Conservation (phyloP, 306 rosid species). For the Acacia melanoxylon region DNA sequence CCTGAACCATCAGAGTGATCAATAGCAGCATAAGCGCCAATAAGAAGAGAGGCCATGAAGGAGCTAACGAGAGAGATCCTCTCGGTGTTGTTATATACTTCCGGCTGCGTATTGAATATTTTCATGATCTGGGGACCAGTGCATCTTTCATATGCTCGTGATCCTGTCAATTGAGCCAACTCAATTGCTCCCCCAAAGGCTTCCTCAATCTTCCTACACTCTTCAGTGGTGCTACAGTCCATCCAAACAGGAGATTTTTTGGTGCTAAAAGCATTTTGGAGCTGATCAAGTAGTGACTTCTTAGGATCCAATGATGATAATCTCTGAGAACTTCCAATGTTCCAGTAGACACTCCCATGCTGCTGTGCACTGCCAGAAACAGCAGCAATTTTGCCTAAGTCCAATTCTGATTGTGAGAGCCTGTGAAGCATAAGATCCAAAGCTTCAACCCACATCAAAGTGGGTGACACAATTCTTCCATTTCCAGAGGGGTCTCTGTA, state of each 20-base stretch:
- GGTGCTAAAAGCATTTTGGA: slow-evolving; percentile 58
- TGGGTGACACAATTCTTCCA: slow-evolving; percentile 93
- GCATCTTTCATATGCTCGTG: slow-evolving; percentile 79
- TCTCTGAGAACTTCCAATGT: slow-evolving; percentile 61
- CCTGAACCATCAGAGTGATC: slow-evolving; percentile 93
- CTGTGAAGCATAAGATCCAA: slow-evolving; percentile 75
- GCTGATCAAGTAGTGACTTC: slow-evolving; percentile 62
- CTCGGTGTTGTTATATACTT: slow-evolving; percentile 66
- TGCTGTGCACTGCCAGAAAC: slow-evolving; percentile 98
- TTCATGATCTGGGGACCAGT: slow-evolving; percentile 94
- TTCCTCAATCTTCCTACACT: slow-evolving; percentile 77
- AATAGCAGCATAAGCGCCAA: slow-evolving; percentile 77
- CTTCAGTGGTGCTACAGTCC: slow-evolving; percentile 88
- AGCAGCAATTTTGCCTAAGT: slow-evolving; percentile 66
- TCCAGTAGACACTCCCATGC: slow-evolving; percentile 97
- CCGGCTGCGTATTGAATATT: slow-evolving; percentile 62
- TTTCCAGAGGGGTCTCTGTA: slow-evolving; percentile 63
- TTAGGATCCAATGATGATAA: slow-evolving; percentile 67
- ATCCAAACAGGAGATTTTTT: slow-evolving; percentile 90
- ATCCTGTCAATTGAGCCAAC: slow-evolving; percentile 77
- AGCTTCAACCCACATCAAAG: slow-evolving; percentile 97
- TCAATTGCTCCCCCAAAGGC: slow-evolving; percentile 93
- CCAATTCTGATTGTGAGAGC: slow-evolving; percentile 57
- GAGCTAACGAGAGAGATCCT: slow-evolving; percentile 98
- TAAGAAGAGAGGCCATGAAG: slow-evolving; percentile 79